Conservation (phyloP, 2,329 filamentous ascomycete genomes). For the Scytalidium lignicola region DNA sequence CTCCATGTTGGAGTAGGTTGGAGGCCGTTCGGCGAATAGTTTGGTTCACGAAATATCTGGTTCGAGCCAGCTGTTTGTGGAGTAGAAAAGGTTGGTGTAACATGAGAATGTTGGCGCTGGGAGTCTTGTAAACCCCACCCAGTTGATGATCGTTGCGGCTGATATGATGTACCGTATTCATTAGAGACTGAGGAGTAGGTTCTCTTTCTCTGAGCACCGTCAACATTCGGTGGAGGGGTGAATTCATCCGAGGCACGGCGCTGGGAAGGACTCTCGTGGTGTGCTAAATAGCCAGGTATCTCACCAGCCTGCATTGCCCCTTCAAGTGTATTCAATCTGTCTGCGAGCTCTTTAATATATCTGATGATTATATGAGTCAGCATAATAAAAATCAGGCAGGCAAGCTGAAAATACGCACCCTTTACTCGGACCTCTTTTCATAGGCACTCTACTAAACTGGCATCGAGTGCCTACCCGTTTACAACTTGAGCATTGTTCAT, state of each 20-base stretch:
- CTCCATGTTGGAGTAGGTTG: constrained; percentile 25
- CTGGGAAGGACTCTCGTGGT: constrained; percentile 32
- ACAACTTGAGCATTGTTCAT: constrained; percentile 76
- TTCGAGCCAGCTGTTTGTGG: constrained; percentile 10
- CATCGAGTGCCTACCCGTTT: constrained; percentile 70
- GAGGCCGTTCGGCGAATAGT: constrained; percentile 26
- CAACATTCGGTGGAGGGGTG: constrained; percentile 42
- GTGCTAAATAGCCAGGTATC: constrained; percentile 33
- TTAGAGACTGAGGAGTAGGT: constrained; percentile 43
- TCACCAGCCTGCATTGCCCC: constrained; percentile 63
- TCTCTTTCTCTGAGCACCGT: constrained; percentile 36
- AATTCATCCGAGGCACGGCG: constrained; percentile 45
- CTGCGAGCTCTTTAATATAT: constrained; percentile 88
- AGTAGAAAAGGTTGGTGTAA: constrained; percentile 9
- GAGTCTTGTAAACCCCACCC: constrained; percentile 20
- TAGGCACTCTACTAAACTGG: constrained; percentile 79
- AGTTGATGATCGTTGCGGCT: constrained; percentile 22
- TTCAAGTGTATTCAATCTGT: constrained; percentile 77
- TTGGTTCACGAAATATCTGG: constrained; percentile 18
- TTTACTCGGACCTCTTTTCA: constrained; percentile 86
- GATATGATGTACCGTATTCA: constrained; percentile 36
- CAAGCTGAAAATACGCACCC: constrained; percentile 46
- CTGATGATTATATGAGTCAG: constrained; percentile 35
- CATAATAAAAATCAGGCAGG: constrained; percentile 9
- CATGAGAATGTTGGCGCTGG: constrained; percentile 14